phyloP scores from a whole-genome alignment of 2,329 filamentous ascomycete genomes.

The Fonsecaea pedrosoi region DNA sequence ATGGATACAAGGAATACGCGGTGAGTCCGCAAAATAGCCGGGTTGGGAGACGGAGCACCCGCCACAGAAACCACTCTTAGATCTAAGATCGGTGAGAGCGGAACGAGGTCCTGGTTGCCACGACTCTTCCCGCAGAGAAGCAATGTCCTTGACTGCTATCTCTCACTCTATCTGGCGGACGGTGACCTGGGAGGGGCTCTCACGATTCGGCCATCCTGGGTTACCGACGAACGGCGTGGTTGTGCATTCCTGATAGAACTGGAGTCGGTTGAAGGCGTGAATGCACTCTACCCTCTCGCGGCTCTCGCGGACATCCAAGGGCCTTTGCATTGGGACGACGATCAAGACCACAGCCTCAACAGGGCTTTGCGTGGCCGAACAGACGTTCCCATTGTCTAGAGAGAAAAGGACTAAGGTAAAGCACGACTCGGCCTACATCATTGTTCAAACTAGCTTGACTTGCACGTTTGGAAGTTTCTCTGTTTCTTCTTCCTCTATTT shows the following conservation, averaged over 20 bases:
- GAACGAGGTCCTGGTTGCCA: not conserved
- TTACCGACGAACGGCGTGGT: not conserved
- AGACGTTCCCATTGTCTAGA: not conserved
- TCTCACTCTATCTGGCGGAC: not conserved
- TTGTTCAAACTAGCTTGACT: not conserved
- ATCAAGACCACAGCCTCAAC: not conserved
- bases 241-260: not conserved
- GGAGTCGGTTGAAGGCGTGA: not conserved
- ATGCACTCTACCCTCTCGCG: not conserved
- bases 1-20: constrained; percentile 29
- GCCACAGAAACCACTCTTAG: not conserved
- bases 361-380: not conserved
- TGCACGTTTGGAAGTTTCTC: not conserved
- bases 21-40: constrained; percentile 8
- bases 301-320: not conserved
- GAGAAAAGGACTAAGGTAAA: not conserved
- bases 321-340: not conserved
- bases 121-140: not conserved
- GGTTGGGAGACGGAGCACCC: not conserved
- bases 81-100: not conserved
- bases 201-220: not conserved
- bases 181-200: not conserved
- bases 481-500: constrained; percentile 1
- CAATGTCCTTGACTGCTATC: not conserved
- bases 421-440: not conserved